Conservation (phyloP, 306 rosid genomes). For the Castanea mollissima region DNA sequence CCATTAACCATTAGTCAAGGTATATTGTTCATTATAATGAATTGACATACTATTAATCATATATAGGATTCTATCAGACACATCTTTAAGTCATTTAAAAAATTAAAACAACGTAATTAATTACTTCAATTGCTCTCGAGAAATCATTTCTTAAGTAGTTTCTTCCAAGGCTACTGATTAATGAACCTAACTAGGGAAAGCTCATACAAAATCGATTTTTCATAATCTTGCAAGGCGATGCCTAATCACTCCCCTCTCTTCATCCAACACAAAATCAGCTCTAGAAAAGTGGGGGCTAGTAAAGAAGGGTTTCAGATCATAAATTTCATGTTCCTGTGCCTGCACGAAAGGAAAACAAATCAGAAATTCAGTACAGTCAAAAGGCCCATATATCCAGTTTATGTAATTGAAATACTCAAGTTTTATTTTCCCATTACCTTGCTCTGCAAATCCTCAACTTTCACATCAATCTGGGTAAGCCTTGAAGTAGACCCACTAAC, state of each 20-base stretch:
- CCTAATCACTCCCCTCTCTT: constrained; percentile 57
- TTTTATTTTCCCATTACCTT: constrained; percentile 43
- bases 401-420: neutral
- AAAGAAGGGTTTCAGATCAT: constrained; percentile 84
- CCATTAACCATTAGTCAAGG: neutral
- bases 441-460: constrained; percentile 64
- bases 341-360: constrained; percentile 37
- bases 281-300: constrained; percentile 57
- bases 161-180: neutral
- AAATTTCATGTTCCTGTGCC: constrained; percentile 92
- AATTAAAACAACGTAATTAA: neutral
- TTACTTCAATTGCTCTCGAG: neutral
- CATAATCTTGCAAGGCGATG: constrained; percentile 57
- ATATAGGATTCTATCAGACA: neutral
- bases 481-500: constrained; percentile 63
- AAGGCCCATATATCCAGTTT: constrained; percentile 6
- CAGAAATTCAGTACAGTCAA: constrained; percentile 3
- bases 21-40: neutral
- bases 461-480: constrained; percentile 61
- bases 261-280: constrained; percentile 67
- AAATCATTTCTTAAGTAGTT: neutral
- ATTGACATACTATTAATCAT: neutral
- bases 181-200: neutral
- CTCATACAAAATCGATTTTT: neutral
- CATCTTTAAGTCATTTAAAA: neutral